Evolutionary conservation across 176 grass and related monocot genomes (phyloP).

Genomic region (Phoenix roebelenii): DNA sequence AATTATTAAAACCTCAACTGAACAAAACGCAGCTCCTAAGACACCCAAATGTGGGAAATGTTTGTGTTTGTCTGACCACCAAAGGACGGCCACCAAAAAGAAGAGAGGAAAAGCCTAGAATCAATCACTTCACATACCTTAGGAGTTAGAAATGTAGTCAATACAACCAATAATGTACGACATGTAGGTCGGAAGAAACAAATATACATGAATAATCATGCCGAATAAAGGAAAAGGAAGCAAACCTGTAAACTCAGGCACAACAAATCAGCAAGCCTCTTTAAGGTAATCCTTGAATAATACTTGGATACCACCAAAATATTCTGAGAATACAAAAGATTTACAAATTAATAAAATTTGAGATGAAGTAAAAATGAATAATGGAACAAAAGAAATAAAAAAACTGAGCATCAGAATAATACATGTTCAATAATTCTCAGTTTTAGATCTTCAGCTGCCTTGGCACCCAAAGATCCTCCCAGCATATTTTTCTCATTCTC

Average conservation of each 20-base stretch:
- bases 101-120: too few species aligned
- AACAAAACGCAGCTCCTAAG: too few species aligned
- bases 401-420: conserved; percentile 2
- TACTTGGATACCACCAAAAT: conserved; percentile 96
- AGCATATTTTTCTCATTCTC: conserved; percentile 76
- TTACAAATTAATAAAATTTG: conserved; percentile 12
- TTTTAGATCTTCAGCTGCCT: conserved; percentile 80
- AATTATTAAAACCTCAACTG: too few species aligned
- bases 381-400: not conserved
- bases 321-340: conserved; percentile 37
- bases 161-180: too few species aligned
- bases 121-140: too few species aligned
- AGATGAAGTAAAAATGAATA: not conserved
- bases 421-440: conserved; percentile 91
- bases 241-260: conserved; percentile 70
- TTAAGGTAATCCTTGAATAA: conserved; percentile 89
- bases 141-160: too few species aligned
- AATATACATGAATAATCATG: not conserved
- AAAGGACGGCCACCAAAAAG: too few species aligned
- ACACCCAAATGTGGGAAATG: too few species aligned
- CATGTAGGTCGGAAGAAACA: too few species aligned
- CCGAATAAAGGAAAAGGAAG: conserved; percentile 3
- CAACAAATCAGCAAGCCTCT: conserved; percentile 72
- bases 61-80: too few species aligned
- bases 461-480: conserved; percentile 62